Percentiles rank a stretch among this genome's conserved stretches.
phyloP scores from a whole-genome alignment of 2,329 filamentous ascomycete species.

The Nothophoma quercina region DNA sequence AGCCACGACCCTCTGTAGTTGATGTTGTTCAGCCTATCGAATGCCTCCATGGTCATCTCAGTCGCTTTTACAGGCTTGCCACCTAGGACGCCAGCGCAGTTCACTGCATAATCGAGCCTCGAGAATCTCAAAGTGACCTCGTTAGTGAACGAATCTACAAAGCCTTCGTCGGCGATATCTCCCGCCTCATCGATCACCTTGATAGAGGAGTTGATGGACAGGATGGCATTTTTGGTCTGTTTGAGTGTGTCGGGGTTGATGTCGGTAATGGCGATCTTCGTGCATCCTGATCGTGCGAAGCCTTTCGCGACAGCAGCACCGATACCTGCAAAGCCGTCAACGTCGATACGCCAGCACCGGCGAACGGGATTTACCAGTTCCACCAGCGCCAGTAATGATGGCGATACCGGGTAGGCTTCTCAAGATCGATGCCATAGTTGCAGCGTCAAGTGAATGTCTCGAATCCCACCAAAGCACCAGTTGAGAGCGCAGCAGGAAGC shows the following conservation, averaged over 20 bases:
- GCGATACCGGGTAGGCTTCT: conserved; percentile 39
- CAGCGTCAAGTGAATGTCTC: neutral
- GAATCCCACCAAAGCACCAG: neutral
- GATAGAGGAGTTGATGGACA: conserved; percentile 29
- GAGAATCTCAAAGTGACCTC: conserved; percentile 48
- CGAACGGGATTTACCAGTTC: no score
- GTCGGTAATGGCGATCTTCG: conserved; percentile 63
- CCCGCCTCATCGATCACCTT: conserved; percentile 52
- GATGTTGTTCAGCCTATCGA: conserved; percentile 62
- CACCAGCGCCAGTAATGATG: conserved; percentile 46
- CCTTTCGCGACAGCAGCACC: conserved; percentile 61
- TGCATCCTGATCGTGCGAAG: conserved; percentile 61
- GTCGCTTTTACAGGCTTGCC: conserved; percentile 50
- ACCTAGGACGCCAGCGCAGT: conserved; percentile 63
- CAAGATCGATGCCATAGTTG: conserved; percentile 8
- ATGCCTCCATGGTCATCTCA: conserved; percentile 58
- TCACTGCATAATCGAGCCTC: conserved; percentile 64
- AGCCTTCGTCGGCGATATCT: conserved; percentile 59
- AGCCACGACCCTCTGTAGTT: conserved; percentile 67
- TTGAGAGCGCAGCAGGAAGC: neutral
- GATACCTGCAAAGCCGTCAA: conserved; percentile 55
- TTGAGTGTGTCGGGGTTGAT: conserved; percentile 54
- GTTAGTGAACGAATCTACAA: conserved; percentile 53
- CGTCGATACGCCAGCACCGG: no score
- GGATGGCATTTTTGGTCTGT: conserved; percentile 35